phyloP scores from a whole-genome alignment of 768 basidiomycete genomes.

The Pisolithus orientalis region DNA sequence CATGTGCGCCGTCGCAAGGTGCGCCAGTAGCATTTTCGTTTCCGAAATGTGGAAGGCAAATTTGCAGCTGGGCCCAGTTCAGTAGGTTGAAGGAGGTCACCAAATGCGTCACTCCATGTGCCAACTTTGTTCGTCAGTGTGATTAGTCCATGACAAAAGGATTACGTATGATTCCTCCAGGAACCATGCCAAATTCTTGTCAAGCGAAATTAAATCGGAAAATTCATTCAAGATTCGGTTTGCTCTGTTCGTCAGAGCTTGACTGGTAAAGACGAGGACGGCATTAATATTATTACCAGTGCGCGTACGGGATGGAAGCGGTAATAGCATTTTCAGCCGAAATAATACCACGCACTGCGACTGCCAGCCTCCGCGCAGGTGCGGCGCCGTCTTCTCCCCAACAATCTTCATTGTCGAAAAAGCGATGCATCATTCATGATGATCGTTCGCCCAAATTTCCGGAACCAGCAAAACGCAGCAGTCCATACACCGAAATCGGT shows the following conservation, averaged over 20 bases:
- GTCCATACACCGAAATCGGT: too few relatives aligned
- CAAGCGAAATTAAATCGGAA: not conserved
- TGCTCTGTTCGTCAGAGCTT: not conserved
- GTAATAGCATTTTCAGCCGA: too few relatives aligned
- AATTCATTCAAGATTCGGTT: not conserved
- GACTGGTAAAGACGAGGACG: too few relatives aligned
- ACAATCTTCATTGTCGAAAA: too few relatives aligned
- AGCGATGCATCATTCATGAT: too few relatives aligned
- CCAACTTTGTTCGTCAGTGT: not conserved
- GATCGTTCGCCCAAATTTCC: too few relatives aligned
- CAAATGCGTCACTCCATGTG: not conserved
- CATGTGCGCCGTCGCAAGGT: not conserved
- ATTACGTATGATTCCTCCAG: not conserved
- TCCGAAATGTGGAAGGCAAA: not conserved
- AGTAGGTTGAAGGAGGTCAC: not conserved
- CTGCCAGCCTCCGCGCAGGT: too few relatives aligned
- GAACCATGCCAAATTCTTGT: not conserved
- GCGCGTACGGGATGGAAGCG: too few relatives aligned
- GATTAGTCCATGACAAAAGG: not conserved
- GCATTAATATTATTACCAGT: not conserved
- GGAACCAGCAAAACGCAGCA: too few relatives aligned
- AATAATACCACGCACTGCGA: too few relatives aligned
- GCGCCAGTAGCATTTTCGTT: not conserved
- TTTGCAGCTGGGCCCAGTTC: not conserved
- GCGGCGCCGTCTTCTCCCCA: too few relatives aligned